These are phyloP conservation scores for Chaetomium globosum DNA, from an alignment of 2,329 filamentous ascomycete species.

Conservation along the genomic window DNA sequence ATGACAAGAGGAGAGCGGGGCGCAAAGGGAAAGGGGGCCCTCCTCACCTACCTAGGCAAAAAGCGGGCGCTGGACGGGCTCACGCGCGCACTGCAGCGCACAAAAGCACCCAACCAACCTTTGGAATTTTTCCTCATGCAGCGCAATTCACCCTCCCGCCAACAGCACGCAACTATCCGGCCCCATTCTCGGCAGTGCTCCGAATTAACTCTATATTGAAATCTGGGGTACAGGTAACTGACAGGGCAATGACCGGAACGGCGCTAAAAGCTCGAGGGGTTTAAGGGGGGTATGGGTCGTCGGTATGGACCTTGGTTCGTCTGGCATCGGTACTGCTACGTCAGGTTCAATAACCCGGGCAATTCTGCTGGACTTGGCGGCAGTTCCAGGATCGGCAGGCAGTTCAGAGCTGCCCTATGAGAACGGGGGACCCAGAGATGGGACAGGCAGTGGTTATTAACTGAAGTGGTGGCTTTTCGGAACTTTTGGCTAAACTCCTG, in stretches of 20 bases:
- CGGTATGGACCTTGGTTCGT: neutral
- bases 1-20: constrained; percentile 2
- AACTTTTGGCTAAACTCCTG: constrained; percentile 12
- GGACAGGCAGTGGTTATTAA: neutral
- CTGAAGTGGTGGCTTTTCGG: neutral
- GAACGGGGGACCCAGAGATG: neutral
- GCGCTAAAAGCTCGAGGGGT: neutral
- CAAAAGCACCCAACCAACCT: neutral
- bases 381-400: constrained; percentile 7
- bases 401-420: constrained; percentile 6
- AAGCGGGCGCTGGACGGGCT: neutral
- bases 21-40: neutral
- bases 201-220: constrained; percentile 30
- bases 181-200: constrained; percentile 33
- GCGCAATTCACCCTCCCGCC: constrained; percentile 16
- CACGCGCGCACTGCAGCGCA: neutral
- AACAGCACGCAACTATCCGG: constrained; percentile 15
- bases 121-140: constrained; percentile 4
- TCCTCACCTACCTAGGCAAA: constrained; percentile 8
- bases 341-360: constrained; percentile 13
- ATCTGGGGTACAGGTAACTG: constrained; percentile 28
- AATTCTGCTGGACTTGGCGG: constrained; percentile 4
- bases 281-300: neutral
- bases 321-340: neutral
- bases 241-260: neutral